Base-by-base conservation (phyloP, 108 stramenopile genomes). In the Cyclotella baltica region DNA sequence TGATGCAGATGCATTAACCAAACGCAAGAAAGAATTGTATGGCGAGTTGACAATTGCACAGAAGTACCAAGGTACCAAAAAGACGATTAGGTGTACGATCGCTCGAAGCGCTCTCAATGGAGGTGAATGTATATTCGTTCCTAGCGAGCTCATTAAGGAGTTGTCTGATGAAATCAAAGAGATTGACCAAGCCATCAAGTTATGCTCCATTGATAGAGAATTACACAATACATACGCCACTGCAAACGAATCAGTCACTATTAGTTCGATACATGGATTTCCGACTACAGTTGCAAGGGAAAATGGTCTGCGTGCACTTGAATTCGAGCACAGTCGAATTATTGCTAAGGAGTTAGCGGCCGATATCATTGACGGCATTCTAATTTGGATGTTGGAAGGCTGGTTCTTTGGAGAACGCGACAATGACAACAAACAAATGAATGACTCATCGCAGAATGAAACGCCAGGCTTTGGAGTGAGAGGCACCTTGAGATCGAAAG, bases 331-430 rank as follows among this genome's bases (percentile, higher is more conserved):
- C 46, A 55, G 75, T 31, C 13, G 67, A n/a, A 66, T 65, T 16
- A 71, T 83, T 62, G 66, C 61, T 36, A 51, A 29, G 35, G 16
- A 67, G 3, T 19, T 53, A 19, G 56, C 83, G 3, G 29, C 27
- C 11, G 73, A 79, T 16, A 61, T 52, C 1, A 67, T 83, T 28
- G 59, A 75, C 29, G 33, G 58, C 15, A 70, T 83, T 29, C 59
- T 83, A 1, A 47, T 69, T 11, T 83, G 83, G 66, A 83, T 83
- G 83, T 46, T 75, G 25, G 67, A 83, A 31, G 83, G 77, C 1
- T 83, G 77, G 83, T 75, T 74, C 18, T 79, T 79, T 53, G 80
- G 80, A 22, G 62, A 75, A 58, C 50, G 62, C 51, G 62, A 64
- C 36, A 68, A 29, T 31, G 33, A 57, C 37, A 37, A 58, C 8